These are phyloP conservation scores for Clarireedia homoeocarpa DNA, from an alignment of 2,329 filamentous ascomycete genomes.

Conservation along the genomic window DNA sequence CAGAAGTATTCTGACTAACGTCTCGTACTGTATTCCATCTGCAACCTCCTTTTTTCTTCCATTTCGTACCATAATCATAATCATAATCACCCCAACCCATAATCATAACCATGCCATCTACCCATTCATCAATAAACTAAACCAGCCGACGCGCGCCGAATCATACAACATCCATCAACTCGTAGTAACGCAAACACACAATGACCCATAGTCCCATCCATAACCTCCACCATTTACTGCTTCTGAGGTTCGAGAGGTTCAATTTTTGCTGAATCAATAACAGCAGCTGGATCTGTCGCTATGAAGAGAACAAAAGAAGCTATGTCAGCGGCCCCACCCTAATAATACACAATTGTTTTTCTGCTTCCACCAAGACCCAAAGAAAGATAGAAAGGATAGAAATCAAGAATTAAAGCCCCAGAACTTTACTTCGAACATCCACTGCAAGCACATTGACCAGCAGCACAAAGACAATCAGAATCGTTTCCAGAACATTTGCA, in stretches of 20 bases:
- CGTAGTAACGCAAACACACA: not conserved
- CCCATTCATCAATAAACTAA: not conserved
- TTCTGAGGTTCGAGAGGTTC: constrained; percentile 26
- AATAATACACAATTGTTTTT: constrained; percentile 11
- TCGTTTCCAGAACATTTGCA: constrained; percentile 32
- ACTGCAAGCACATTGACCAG: constrained; percentile 25
- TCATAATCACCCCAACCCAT: not conserved
- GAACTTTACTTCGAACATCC: constrained; percentile 19
- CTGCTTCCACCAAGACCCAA: not conserved
- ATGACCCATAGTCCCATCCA: too few relatives aligned
- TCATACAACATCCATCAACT: not conserved
- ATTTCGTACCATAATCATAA: too few relatives aligned
- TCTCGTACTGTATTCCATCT: too few relatives aligned
- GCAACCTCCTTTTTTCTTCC: too few relatives aligned
- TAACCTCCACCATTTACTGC: constrained; percentile 9
- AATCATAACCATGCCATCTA: not conserved
- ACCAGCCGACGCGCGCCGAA: too few relatives aligned
- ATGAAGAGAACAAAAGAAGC: constrained; percentile 13
- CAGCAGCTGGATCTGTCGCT: constrained; percentile 16
- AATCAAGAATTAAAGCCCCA: not conserved
- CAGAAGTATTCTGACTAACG: too few relatives aligned
- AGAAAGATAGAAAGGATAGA: constrained; percentile 11
- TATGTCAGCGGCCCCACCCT: constrained; percentile 19
- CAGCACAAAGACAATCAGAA: constrained; percentile 29
- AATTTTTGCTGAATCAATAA: constrained; percentile 24